Conservation (phyloP, 768 basidiomycete genomes). For the Hygrocybe punicea region DNA sequence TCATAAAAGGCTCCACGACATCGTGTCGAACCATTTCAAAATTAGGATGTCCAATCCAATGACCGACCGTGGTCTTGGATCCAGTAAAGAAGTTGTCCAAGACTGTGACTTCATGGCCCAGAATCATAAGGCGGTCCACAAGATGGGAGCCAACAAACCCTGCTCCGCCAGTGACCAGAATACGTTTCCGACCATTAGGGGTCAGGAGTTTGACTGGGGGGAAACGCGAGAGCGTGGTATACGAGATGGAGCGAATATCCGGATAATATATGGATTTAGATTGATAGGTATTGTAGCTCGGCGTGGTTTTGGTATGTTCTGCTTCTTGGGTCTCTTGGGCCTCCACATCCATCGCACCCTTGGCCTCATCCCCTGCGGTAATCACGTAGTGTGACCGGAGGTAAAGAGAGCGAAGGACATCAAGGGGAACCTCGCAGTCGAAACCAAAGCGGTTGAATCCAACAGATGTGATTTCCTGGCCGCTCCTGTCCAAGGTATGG, state of each 20-base stretch:
- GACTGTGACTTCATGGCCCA: conserved; percentile 96
- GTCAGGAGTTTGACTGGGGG: conserved; percentile 88
- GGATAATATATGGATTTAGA: conserved; percentile 87
- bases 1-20: conserved; percentile 95
- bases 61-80: conserved; percentile 91
- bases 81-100: conserved; percentile 99
- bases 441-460: conserved; percentile 88
- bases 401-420: conserved; percentile 83
- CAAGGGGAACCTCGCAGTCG: conserved; percentile 77
- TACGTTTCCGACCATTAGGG: conserved; percentile 73
- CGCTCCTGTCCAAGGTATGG: conserved; percentile 68
- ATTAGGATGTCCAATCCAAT: conserved; percentile 98
- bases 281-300: conserved; percentile 54
- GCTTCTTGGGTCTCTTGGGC: conserved; percentile 33
- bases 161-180: conserved; percentile 95
- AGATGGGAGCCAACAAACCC: conserved; percentile 99
- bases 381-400: conserved; percentile 75
- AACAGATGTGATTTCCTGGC: conserved; percentile 70
- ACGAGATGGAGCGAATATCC: conserved; percentile 77
- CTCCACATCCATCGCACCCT: conserved; percentile 37
- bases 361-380: conserved; percentile 36
- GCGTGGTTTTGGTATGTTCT: conserved; percentile 53
- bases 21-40: conserved; percentile 98
- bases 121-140: conserved; percentile 94
- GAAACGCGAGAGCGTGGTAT: conserved; percentile 87